A percentile compares a stretch with the other conserved stretches of the same genome.
Conservation (phyloP, 169 alveolate genomes). For the Amoebophrya sp. region DNA sequence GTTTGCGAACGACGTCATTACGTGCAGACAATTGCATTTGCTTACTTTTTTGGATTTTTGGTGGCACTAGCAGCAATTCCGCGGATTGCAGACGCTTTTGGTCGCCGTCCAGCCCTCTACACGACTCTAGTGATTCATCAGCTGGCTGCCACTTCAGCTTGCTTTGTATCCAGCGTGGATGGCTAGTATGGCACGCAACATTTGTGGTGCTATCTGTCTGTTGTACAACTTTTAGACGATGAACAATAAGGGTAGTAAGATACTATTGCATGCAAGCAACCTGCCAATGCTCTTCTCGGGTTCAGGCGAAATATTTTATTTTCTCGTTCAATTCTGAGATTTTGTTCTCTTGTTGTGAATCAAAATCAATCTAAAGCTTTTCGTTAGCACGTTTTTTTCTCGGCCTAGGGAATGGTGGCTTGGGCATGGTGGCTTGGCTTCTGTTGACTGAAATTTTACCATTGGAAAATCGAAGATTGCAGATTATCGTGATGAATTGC, state of each 20-base stretch:
- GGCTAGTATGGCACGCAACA: too few species aligned
- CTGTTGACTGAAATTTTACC: not conserved
- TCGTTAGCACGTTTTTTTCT: not conserved
- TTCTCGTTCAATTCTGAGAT: too few species aligned
- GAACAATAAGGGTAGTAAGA: too few species aligned
- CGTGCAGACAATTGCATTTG: not conserved
- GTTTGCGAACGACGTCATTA: not conserved
- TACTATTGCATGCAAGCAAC: too few species aligned
- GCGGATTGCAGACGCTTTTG: not conserved
- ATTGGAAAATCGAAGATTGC: not conserved
- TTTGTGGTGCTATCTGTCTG: too few species aligned
- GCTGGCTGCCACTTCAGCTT: not conserved
- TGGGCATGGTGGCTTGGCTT: not conserved
- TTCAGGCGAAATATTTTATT: too few species aligned
- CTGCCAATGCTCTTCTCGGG: too few species aligned
- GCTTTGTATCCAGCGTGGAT: not conserved
- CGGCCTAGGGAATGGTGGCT: not conserved
- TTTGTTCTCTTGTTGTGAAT: too few species aligned
- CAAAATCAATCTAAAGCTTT: too few species aligned
- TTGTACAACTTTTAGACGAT: too few species aligned
- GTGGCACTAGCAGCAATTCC: not conserved
- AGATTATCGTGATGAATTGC: not conserved
- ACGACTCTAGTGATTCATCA: not conserved
- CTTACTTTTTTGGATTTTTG: not conserved
- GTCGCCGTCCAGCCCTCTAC: not conserved